Evolutionary conservation across 2,329 filamentous ascomycete species (phyloP).

Genomic region (Akanthomyces dipterigenus): DNA sequence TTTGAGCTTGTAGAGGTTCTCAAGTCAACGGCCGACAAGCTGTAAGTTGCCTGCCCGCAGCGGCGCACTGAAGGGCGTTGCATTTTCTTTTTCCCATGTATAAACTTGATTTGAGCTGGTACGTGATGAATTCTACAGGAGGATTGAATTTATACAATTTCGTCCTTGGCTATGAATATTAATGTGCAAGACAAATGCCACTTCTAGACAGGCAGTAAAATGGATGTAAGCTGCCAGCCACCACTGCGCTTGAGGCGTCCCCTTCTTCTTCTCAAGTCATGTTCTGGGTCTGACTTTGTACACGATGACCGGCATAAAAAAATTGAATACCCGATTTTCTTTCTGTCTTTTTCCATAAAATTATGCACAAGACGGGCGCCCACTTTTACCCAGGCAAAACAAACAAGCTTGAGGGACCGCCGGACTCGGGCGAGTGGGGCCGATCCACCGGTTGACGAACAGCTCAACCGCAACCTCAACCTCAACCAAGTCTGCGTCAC

Average conservation of each 20-base stretch:
- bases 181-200: too few species aligned
- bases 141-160: background rate
- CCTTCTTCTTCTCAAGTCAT: too few species aligned
- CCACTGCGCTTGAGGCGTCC: too few species aligned
- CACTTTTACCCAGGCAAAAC: background rate
- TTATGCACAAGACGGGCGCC: background rate
- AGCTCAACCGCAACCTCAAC: slow-evolving; percentile 2
- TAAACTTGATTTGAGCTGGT: background rate
- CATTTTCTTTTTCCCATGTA: background rate
- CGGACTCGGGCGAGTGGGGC: slow-evolving; percentile 3
- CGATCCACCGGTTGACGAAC: slow-evolving; percentile 5
- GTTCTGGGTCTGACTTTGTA: too few species aligned
- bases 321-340: background rate
- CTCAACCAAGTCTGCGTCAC: slow-evolving; percentile 3
- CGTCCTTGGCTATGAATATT: too few species aligned
- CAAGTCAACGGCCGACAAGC: background rate
- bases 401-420: background rate
- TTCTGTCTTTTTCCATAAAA: background rate
- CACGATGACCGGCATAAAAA: background rate
- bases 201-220: too few species aligned
- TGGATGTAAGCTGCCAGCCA: too few species aligned
- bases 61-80: background rate
- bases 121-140: background rate
- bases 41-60: background rate
- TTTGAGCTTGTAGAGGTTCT: slow-evolving; percentile 7